Base-by-base conservation (phyloP, 768 basidiomycete species). In the Agaricus sinodeliciosus region DNA sequence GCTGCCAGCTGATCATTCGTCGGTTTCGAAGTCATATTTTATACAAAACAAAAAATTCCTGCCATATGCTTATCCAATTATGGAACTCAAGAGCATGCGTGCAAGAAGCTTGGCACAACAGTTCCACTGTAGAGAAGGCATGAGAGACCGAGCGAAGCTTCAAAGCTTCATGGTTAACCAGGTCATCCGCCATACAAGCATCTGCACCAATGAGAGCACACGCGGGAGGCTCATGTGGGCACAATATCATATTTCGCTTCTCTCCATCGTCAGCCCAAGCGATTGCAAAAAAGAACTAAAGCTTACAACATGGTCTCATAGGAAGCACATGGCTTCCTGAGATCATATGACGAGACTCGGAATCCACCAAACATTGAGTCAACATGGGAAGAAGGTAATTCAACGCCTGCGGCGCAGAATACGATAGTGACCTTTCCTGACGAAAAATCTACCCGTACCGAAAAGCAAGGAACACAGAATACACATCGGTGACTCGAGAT, bases 371-470 rank as follows among this genome's bases (percentile, higher is more conserved):
- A 3, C 31, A 8, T 3, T 22, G 31, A 1, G 15, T 39, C 15
- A 6, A 12, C 12, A n/a, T 6, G 37, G 16, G 37, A 16, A 39
- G 15, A 7, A 13, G 37, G 12, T 3, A 6, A 12, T n/a, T 39
- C 37, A n/a, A 9, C 6, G 15, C 37, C 12, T 5, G 2, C 2
- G 9, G 6, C 37, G 37, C 1, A n/a, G 9, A 13, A 39, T 16
- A 39, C 8, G 37, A n/a, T 13, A 39, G 16, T n/a, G 6, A 13
- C 37, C 37, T 6, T 16, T 15, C 12, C 62, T 64, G 66, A 64
- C n/a, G 57, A 62, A 60, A 46, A 54, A 56, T 67, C 63, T 69
- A 68, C 68, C 70, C 66, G 65, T 65, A 67, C 61, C 56, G 59
- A 48, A 60, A 63, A 53, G 67, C 67, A 64, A 63, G 68, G 54